Evolutionary conservation across 2,329 filamentous ascomycete species (phyloP).

Genomic region (Hymenoscyphus linearis): DNA sequence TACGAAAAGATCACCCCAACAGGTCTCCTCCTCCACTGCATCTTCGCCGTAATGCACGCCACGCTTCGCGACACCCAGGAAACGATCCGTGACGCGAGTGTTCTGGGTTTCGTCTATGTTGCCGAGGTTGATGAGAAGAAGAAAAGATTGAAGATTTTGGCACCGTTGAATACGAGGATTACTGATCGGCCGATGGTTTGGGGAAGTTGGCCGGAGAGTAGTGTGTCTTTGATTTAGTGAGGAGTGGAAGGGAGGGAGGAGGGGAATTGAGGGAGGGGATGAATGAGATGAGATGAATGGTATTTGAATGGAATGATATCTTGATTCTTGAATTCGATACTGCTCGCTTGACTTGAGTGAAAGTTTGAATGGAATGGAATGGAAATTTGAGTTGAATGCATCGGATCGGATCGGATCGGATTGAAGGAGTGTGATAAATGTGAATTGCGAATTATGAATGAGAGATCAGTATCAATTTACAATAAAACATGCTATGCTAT

Average conservation of each 20-base stretch:
- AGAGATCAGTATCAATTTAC: too few species aligned
- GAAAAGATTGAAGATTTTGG: slow-evolving; percentile 72
- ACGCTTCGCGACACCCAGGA: slow-evolving; percentile 63
- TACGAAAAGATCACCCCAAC: slow-evolving; percentile 63
- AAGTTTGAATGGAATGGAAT: too few species aligned
- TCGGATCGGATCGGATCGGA: too few species aligned
- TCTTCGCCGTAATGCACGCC: slow-evolving; percentile 81
- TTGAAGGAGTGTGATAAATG: too few species aligned
- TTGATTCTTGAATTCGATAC: too few species aligned
- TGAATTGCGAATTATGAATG: too few species aligned
- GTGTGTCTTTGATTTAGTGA: slow-evolving; percentile 42
- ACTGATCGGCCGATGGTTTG: slow-evolving; percentile 76
- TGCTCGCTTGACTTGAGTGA: too few species aligned
- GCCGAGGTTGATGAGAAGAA: slow-evolving; percentile 84
- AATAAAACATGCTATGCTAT: too few species aligned
- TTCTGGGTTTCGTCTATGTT: slow-evolving; percentile 92
- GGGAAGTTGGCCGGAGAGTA: slow-evolving; percentile 82
- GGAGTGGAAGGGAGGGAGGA: neutral
- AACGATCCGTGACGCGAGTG: slow-evolving; percentile 70
- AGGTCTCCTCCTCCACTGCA: slow-evolving; percentile 68
- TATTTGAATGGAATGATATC: too few species aligned
- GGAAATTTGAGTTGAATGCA: too few species aligned
- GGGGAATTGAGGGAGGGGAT: too few species aligned
- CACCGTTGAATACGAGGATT: slow-evolving; percentile 76
- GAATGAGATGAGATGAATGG: too few species aligned